Conservation (phyloP, 2,329 filamentous ascomycete species). For the Curvularia spicifera region DNA sequence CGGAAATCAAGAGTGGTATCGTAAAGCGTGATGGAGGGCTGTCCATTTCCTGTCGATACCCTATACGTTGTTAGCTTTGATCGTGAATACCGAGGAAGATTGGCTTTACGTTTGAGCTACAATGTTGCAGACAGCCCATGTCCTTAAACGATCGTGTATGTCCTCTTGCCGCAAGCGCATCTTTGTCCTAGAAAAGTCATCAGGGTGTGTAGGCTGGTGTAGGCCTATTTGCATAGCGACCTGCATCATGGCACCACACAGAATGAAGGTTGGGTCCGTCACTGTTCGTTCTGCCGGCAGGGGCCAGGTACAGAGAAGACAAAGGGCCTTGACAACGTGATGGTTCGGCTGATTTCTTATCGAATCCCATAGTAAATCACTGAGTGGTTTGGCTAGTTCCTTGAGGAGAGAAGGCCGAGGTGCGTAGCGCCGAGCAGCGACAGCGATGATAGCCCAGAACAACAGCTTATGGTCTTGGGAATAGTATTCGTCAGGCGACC, state of each 20-base stretch:
- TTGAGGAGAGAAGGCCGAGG: slow-evolving; percentile 69
- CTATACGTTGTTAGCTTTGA: slow-evolving; percentile 47
- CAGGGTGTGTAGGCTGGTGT: slow-evolving; percentile 79
- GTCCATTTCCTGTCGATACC: slow-evolving; percentile 82
- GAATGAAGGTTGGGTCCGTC: slow-evolving; percentile 80
- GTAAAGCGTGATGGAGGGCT: slow-evolving; percentile 78
- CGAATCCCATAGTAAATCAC: slow-evolving; percentile 76
- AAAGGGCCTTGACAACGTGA: slow-evolving; percentile 81
- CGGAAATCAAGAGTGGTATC: slow-evolving; percentile 69
- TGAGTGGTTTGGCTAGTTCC: slow-evolving; percentile 69
- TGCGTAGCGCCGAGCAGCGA: slow-evolving; percentile 74
- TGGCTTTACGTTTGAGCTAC: slow-evolving; percentile 70
- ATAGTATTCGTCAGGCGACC: slow-evolving; percentile 73
- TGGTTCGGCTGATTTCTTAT: slow-evolving; percentile 80
- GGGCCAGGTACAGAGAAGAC: slow-evolving; percentile 81
- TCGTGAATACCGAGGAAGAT: slow-evolving; percentile 9
- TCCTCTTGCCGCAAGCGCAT: slow-evolving; percentile 80
- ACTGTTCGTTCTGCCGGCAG: slow-evolving; percentile 81
- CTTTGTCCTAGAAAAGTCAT: slow-evolving; percentile 79
- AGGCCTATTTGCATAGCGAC: slow-evolving; percentile 82
- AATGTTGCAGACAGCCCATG: slow-evolving; percentile 86
- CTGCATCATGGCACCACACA: slow-evolving; percentile 86
- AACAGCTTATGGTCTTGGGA: slow-evolving; percentile 79
- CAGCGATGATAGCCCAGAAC: slow-evolving; percentile 83
- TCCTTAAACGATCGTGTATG: slow-evolving; percentile 76